Base-by-base conservation (phyloP, 495 filamentous ascomycete genomes). In the Durotheca rogersii region DNA sequence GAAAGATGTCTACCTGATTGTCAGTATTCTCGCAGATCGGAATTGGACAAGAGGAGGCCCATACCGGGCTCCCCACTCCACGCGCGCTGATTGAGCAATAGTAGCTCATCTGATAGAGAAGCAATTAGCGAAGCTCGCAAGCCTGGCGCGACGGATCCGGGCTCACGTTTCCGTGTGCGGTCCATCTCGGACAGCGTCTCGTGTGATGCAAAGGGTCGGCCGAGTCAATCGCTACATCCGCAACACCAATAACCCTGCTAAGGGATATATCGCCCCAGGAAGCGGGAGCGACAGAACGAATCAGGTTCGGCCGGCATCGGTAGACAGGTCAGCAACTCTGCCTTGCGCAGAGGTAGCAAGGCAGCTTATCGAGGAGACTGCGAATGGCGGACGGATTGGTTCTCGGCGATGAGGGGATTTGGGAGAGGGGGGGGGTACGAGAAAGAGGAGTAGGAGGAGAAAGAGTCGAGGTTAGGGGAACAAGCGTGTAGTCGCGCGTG, bases 51-150 rank as follows among this genome's bases (percentile, higher is more conserved):
- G 44, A 27, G 42, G 20, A 16, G 53, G 2, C 30, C 16, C 53
- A 50, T 81, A 95, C 92, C 88, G 74, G 75, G 83, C 56, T 95
- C 88, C 41, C 88, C 92, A 65, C 86, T 75, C 93, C 93, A 98
- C 19, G 84, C 88, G 71, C 81, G 78, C 63, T 82, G 76, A 67
- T 98, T 98, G 57, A 95, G 75, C 62, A 87, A 80, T 69, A 89
- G 87, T 66, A 97, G 77, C 71, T 96, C 90, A 69, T 90, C 91
- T 96, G 51, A 31, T 50, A 44, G 14, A n/a, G 9, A 41, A 37
- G 21, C 41, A 47, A n/a, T 72, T 49, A 75, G 68, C 32, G 36
- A 34, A 20, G 41, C 38, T 39, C 68, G 56, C 49, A 38, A 4
- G 2, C 43, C 37, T 34, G 31, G 15, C 36, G 33, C 21, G 7